Conservation (phyloP, 2,329 filamentous ascomycete species). For the Gremmenia infestans region DNA sequence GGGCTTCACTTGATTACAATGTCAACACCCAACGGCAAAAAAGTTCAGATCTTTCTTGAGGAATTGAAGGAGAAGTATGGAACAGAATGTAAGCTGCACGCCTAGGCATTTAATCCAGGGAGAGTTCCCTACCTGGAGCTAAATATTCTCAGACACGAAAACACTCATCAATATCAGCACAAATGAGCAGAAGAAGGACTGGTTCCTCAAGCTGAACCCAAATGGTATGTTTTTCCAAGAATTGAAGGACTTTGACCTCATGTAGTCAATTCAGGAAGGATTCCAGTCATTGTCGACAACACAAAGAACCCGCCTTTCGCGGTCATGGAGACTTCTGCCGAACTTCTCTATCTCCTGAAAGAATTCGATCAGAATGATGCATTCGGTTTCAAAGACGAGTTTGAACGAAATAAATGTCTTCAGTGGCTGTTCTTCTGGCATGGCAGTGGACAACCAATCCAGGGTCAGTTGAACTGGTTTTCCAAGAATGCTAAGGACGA, state of each 20-base stretch:
- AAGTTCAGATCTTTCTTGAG: conserved; percentile 50
- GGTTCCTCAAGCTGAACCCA: conserved; percentile 44
- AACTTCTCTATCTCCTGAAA: conserved; percentile 49
- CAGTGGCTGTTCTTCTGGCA: conserved; percentile 56
- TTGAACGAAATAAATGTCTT: conserved; percentile 43
- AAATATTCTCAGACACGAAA: conserved; percentile 32
- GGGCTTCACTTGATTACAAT: conserved; percentile 48
- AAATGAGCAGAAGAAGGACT: conserved; percentile 52
- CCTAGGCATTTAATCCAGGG: conserved; percentile 10
- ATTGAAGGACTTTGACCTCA: conserved; percentile 8
- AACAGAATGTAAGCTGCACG: conserved; percentile 34
- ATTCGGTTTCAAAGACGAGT: conserved; percentile 47
- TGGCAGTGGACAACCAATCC: conserved; percentile 23
- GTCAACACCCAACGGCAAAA: conserved; percentile 47
- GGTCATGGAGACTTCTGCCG: conserved; percentile 48
- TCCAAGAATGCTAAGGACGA: conserved; percentile 3
- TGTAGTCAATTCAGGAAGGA: conserved; percentile 31
- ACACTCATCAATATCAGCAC: conserved; percentile 26
- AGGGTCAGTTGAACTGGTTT: conserved; percentile 10
- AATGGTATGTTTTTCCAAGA: conserved; percentile 32
- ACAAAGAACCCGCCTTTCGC: conserved; percentile 43
- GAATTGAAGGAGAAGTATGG: conserved; percentile 47
- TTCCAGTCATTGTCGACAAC: conserved; percentile 48
- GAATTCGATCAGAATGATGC: conserved; percentile 42
- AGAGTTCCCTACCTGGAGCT: conserved; percentile 29